phyloP scores from a whole-genome alignment of 2,329 filamentous ascomycete genomes.

The Botryotinia narcissicola region DNA sequence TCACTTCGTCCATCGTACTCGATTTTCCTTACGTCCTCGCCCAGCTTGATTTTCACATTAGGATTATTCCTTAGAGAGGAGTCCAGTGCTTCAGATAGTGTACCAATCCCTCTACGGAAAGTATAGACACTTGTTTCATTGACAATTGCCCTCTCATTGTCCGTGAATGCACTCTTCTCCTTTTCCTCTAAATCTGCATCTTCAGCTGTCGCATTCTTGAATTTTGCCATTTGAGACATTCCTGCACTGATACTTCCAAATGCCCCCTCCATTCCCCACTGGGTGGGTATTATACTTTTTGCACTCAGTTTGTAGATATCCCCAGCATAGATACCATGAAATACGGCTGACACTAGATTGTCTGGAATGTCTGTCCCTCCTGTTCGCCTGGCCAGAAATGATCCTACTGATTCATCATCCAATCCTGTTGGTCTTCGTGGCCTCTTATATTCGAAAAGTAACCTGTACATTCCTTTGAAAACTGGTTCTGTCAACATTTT shows the following conservation, averaged over 20 bases:
- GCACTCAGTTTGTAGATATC: slow-evolving; percentile 79
- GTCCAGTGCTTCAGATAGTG: slow-evolving; percentile 55
- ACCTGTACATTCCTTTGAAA: slow-evolving; percentile 45
- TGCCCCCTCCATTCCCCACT: slow-evolving; percentile 29
- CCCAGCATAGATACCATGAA: slow-evolving; percentile 92
- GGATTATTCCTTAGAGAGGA: slow-evolving; percentile 47
- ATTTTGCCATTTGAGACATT: neutral
- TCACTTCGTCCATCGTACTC: slow-evolving; percentile 40
- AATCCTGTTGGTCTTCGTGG: slow-evolving; percentile 40
- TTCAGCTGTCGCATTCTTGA: neutral
- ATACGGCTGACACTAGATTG: slow-evolving; percentile 70
- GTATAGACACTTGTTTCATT: slow-evolving; percentile 41
- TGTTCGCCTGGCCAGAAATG: slow-evolving; percentile 58
- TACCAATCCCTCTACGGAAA: slow-evolving; percentile 60
- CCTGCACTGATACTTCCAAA: slow-evolving; percentile 26
- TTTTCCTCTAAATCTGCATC: slow-evolving; percentile 9
- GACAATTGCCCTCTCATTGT: slow-evolving; percentile 20
- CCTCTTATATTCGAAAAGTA: slow-evolving; percentile 36
- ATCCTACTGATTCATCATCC: slow-evolving; percentile 68
- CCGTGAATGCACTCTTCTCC: neutral
- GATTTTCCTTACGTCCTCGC: slow-evolving; percentile 49
- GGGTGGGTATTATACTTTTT: slow-evolving; percentile 51
- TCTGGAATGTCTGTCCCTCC: slow-evolving; percentile 56
- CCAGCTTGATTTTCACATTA: slow-evolving; percentile 60
- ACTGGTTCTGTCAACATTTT: slow-evolving; percentile 52